Percentiles rank a stretch among this genome's conserved stretches.
These are phyloP conservation scores for Nitzschia putrida DNA, from an alignment of 108 stramenopile genomes.

Conservation along the genomic window DNA sequence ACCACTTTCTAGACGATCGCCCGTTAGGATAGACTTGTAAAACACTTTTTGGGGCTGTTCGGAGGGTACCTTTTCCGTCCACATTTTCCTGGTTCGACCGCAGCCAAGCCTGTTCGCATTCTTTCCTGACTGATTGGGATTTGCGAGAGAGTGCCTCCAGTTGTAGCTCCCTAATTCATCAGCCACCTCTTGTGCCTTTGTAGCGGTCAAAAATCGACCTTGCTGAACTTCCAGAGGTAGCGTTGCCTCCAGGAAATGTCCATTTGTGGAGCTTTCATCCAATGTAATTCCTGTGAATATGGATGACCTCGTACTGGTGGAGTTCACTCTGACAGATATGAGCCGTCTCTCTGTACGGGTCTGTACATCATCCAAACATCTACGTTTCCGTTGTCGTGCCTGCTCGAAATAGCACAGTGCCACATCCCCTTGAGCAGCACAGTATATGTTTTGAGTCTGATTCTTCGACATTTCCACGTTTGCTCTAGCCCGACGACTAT, in stretches of 20 bases:
- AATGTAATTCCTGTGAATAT: conserved; percentile 15
- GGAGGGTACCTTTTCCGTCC: conserved; percentile 47
- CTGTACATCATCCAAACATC: conserved; percentile 17
- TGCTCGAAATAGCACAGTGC: conserved; percentile 18
- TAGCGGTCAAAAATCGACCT: conserved; percentile 17
- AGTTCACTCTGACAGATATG: conserved; percentile 34
- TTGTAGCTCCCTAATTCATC: conserved; percentile 66
- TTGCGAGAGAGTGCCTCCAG: conserved; percentile 44
- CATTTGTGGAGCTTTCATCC: not conserved
- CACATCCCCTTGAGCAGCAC: conserved; percentile 3
- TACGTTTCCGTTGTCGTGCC: conserved; percentile 5
- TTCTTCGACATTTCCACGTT: not conserved
- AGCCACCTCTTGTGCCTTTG: conserved; percentile 31
- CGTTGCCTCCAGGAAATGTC: conserved; percentile 14
- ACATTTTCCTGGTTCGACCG: conserved; percentile 70
- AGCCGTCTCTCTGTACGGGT: not conserved
- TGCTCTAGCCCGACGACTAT: not conserved
- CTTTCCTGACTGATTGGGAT: conserved; percentile 28
- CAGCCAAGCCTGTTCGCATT: conserved; percentile 40
- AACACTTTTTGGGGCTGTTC: conserved; percentile 40
- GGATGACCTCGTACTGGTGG: conserved; percentile 27
- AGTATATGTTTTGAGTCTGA: not conserved
- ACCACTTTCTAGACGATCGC: conserved; percentile 50
- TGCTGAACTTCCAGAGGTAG: conserved; percentile 37
- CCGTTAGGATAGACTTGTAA: conserved; percentile 62